Percentiles rank a stretch among this genome's conserved stretches.
Conservation (phyloP, 1,284 basidiomycete genomes). For the Sporisorium graminicola region DNA sequence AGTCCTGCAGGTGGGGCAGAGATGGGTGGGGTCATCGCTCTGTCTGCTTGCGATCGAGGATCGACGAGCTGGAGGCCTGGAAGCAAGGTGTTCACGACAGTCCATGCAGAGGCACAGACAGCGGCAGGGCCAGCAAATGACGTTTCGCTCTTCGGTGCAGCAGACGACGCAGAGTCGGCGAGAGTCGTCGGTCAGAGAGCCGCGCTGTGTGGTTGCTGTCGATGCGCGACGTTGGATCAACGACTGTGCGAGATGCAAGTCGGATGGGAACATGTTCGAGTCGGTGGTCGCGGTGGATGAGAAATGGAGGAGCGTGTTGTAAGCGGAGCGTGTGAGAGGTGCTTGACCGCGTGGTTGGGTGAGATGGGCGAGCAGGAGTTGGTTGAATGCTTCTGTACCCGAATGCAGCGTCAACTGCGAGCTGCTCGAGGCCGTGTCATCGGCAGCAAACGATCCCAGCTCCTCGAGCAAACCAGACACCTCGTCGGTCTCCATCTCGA, state of each 20-base stretch:
- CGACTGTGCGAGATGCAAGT: slow-evolving; percentile 20
- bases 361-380: slow-evolving; percentile 49
- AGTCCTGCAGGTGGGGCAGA: slow-evolving; percentile 62
- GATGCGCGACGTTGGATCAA: slow-evolving; percentile 20
- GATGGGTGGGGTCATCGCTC: slow-evolving; percentile 28
- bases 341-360: slow-evolving; percentile 25
- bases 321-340: slow-evolving; percentile 50
- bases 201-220: background rate
- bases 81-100: slow-evolving; percentile 62
- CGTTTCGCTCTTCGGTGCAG: slow-evolving; percentile 54
- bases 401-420: slow-evolving; percentile 24
- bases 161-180: slow-evolving; percentile 39
- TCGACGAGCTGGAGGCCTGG: slow-evolving; percentile 42
- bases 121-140: slow-evolving; percentile 68
- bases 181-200: slow-evolving; percentile 19
- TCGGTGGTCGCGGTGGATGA: background rate
- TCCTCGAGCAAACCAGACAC: slow-evolving; percentile 34
- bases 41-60: background rate
- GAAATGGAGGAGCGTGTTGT: slow-evolving; percentile 27
- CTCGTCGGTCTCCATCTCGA: slow-evolving; percentile 21
- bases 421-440: background rate
- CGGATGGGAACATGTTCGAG: slow-evolving; percentile 12
- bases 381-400: slow-evolving; percentile 44
- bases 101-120: slow-evolving; percentile 66
- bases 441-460: slow-evolving; percentile 10